These are phyloP conservation scores for Lyophyllum atratum DNA, from an alignment of 768 basidiomycete genomes.

Conservation along the genomic window DNA sequence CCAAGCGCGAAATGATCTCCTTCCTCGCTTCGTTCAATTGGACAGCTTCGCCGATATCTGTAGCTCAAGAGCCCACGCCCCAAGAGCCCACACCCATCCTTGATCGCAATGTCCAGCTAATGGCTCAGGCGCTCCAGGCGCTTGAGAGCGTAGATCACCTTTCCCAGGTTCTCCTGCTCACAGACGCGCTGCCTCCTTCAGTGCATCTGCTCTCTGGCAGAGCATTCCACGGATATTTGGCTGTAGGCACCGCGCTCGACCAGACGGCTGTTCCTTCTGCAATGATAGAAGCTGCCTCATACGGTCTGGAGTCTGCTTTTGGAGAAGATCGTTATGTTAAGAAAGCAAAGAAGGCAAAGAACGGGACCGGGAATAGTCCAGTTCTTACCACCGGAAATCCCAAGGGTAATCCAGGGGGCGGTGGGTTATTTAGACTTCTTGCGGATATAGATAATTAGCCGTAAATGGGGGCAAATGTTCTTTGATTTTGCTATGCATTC, in stretches of 20 bases:
- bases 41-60: slow-evolving; percentile 12
- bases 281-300: slow-evolving; percentile 49
- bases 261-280: slow-evolving; percentile 26
- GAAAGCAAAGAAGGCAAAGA: slow-evolving; percentile 37
- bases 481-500: too few relatives aligned
- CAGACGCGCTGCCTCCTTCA: slow-evolving; percentile 45
- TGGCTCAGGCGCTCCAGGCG: slow-evolving; percentile 62
- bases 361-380: slow-evolving; percentile 12
- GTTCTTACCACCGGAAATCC: slow-evolving; percentile 1
- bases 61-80: slow-evolving; percentile 8
- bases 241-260: slow-evolving; percentile 24
- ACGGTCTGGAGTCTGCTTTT: slow-evolving; percentile 51
- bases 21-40: slow-evolving; percentile 55
- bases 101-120: slow-evolving; percentile 68
- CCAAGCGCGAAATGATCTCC: slow-evolving; percentile 56
- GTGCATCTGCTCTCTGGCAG: slow-evolving; percentile 59
- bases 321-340: slow-evolving; percentile 38
- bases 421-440: slow-evolving; percentile 44
- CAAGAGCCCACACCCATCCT: slow-evolving; percentile 37
- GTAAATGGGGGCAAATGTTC: too few relatives aligned
- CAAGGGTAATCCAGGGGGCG: slow-evolving; percentile 7
- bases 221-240: slow-evolving; percentile 57
- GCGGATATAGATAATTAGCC: slow-evolving; percentile 34
- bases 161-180: slow-evolving; percentile 61
- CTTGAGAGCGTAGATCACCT: slow-evolving; percentile 63